phyloP scores from a whole-genome alignment of 2,329 filamentous ascomycete genomes.

The Sclerotinia minor region DNA sequence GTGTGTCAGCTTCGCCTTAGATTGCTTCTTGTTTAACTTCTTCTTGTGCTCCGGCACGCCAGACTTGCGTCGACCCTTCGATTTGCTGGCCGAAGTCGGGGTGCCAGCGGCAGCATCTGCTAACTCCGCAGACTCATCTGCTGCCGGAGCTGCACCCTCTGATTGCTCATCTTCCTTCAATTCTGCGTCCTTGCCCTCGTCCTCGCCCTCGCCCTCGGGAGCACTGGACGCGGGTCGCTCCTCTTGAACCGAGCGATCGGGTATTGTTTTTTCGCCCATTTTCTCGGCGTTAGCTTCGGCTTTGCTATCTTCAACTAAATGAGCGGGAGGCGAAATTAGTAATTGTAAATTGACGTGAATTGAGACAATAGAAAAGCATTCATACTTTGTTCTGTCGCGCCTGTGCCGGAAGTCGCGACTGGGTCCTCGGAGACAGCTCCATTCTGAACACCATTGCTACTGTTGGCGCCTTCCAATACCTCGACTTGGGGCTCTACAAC shows the following conservation, averaged over 20 bases:
- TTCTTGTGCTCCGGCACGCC: constrained; percentile 68
- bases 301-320: constrained; percentile 31
- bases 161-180: constrained; percentile 43
- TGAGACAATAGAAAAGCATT: constrained; percentile 27
- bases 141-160: constrained; percentile 36
- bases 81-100: constrained; percentile 47
- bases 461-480: constrained; percentile 31
- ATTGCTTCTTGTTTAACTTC: constrained; percentile 84
- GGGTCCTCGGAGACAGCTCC: constrained; percentile 31
- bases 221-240: constrained; percentile 32
- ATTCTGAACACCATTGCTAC: constrained; percentile 26
- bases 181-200: constrained; percentile 35
- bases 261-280: constrained; percentile 33
- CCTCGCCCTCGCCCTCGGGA: constrained; percentile 20
- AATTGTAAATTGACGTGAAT: constrained; percentile 22
- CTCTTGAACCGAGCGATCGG: constrained; percentile 25
- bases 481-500: constrained; percentile 29
- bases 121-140: constrained; percentile 36
- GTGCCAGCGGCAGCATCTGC: constrained; percentile 43
- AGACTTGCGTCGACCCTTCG: constrained; percentile 71
- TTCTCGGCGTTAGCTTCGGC: constrained; percentile 20
- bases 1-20: constrained; percentile 68
- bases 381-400: constrained; percentile 32
- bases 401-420: constrained; percentile 35
- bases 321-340: constrained; percentile 31